Evolutionary conservation across 2,329 filamentous ascomycete genomes (phyloP), one percentile per base, ranked within the genome.

Genomic region (Arthrinium phaeospermum): DNA sequence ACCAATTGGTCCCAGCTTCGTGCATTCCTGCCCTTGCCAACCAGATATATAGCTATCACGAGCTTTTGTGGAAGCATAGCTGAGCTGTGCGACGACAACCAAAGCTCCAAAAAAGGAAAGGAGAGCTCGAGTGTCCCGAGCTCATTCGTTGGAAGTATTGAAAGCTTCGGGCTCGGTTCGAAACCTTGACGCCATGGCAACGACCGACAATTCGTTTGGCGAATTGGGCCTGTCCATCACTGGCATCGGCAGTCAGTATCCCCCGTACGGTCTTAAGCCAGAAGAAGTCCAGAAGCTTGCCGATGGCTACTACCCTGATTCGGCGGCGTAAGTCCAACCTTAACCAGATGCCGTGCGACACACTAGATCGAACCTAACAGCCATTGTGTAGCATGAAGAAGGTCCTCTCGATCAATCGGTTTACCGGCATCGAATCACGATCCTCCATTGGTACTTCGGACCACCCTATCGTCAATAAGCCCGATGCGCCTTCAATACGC

Each of bases 351-450:
- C 27, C 45, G 53, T 37, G 46, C 30, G 37, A n/a, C 61, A 46
- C 71, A 22, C 44, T 16, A 47, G 46, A 47, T 61, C n/a, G 22
- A 64, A 41, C 22, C n/a, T 68, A 46, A 70, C n/a, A 37, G 57
- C 34, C 34, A 24, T 12, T 61, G 53, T 53, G 75, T 19, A 92
- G 89, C 46, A 90, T 92, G 87, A 84, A 85, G 73, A 92, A 92
- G 78, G 86, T 92, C 37, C 85, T 90, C 71, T 83, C 85, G 22
- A 91, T 92, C 78, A 92, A 92, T 81, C 84, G 86, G 71, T 91
- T 86, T 76, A 92, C 91, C 1, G 91, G 91, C 73, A 92, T 92
- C 73, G 90, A 91, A 70, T 82, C 84, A 45, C 88, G 91, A 70
- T 90, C 90, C 16, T 90, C 90, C 16, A 86, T 92, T 75, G 90